Evolutionary conservation across 768 basidiomycete genomes (phyloP).

Genomic region (Tephrocybe sp.): DNA sequence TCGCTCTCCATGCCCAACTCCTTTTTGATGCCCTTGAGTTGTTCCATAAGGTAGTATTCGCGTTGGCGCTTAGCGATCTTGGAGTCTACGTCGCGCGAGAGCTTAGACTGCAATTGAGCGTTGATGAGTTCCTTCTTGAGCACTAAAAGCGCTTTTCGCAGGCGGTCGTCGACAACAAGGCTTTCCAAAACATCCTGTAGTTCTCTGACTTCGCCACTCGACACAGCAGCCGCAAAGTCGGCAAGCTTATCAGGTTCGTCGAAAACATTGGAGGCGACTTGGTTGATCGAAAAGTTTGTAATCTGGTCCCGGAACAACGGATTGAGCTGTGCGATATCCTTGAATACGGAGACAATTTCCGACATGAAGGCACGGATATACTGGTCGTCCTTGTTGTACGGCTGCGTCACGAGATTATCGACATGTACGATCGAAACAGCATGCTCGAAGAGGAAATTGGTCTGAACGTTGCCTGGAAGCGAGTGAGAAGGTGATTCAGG

Average conservation of each 20-base stretch:
- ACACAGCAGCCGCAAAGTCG: slow-evolving; percentile 96
- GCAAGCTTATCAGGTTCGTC: slow-evolving; percentile 97
- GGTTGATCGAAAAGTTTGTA: slow-evolving; percentile 92
- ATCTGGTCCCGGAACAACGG: slow-evolving; percentile 98
- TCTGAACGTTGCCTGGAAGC: slow-evolving; percentile 62
- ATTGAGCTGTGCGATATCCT: slow-evolving; percentile 96
- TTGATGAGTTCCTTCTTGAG: slow-evolving; percentile 99
- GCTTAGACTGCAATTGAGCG: slow-evolving; percentile 90
- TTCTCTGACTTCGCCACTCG: slow-evolving; percentile 87
- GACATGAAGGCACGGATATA: slow-evolving; percentile 95
- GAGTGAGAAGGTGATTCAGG: not conserved
- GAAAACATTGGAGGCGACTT: slow-evolving; percentile 90
- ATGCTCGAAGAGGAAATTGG: slow-evolving; percentile 80
- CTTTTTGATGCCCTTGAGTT: slow-evolving; percentile 94
- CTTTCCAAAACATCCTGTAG: slow-evolving; percentile 92
- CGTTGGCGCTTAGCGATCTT: slow-evolving; percentile 94
- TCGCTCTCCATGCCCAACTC: slow-evolving; percentile 94
- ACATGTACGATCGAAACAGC: slow-evolving; percentile 87
- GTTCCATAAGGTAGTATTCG: slow-evolving; percentile 96
- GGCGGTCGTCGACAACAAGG: slow-evolving; percentile 79
- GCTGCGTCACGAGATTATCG: slow-evolving; percentile 74
- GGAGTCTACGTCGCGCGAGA: slow-evolving; percentile 88
- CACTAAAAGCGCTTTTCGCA: slow-evolving; percentile 87
- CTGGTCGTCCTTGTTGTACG: slow-evolving; percentile 91
- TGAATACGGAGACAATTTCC: slow-evolving; percentile 96